A percentile compares a stretch with the other conserved stretches of the same genome.
These are phyloP conservation scores for Fusarium robinianum DNA, from an alignment of 2,329 filamentous ascomycete genomes.

Conservation along the genomic window DNA sequence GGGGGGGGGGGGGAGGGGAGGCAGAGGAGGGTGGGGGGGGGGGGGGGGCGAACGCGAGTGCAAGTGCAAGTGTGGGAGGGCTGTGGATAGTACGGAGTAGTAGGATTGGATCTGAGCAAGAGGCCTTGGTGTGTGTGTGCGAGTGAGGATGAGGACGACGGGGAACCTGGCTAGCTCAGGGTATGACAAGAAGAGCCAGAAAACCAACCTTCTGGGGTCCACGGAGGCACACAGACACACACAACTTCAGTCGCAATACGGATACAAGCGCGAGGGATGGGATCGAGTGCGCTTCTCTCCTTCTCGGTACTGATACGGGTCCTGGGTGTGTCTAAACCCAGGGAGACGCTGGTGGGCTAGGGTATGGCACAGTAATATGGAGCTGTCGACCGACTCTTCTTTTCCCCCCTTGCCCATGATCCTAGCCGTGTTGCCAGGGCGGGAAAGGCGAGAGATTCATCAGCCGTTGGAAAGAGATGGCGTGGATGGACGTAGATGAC, in stretches of 20 bases:
- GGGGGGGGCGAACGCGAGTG: constrained; percentile 1
- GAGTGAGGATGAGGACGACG: constrained; percentile 30
- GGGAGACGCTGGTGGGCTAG: constrained; percentile 31
- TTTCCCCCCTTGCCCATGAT: constrained; percentile 30
- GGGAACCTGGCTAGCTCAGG: constrained; percentile 29
- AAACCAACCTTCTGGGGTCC: constrained; percentile 21
- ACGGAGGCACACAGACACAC: constrained; percentile 9
- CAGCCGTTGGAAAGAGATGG: constrained; percentile 29
- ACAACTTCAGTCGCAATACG: constrained; percentile 16
- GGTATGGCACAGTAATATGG: constrained; percentile 24
- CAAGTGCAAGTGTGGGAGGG: constrained; percentile 28
- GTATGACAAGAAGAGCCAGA: constrained; percentile 34
- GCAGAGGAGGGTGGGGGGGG: constrained; percentile 1
- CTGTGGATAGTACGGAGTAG: constrained; percentile 26
- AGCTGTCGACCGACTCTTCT: constrained; percentile 31
- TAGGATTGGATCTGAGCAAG: constrained; percentile 28
- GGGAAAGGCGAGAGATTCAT: constrained; percentile 32
- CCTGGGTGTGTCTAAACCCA: constrained; percentile 23
- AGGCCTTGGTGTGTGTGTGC: constrained; percentile 20
- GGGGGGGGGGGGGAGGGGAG: too few relatives aligned
- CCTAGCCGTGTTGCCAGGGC: constrained; percentile 29
- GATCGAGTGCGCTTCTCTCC: constrained; percentile 14
- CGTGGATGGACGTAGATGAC: constrained; percentile 16
- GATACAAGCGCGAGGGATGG: constrained; percentile 25
- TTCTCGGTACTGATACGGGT: too few relatives aligned